Base-by-base conservation (phyloP, 2,329 filamentous ascomycete species). In the Colletotrichum gloeosporioides region DNA sequence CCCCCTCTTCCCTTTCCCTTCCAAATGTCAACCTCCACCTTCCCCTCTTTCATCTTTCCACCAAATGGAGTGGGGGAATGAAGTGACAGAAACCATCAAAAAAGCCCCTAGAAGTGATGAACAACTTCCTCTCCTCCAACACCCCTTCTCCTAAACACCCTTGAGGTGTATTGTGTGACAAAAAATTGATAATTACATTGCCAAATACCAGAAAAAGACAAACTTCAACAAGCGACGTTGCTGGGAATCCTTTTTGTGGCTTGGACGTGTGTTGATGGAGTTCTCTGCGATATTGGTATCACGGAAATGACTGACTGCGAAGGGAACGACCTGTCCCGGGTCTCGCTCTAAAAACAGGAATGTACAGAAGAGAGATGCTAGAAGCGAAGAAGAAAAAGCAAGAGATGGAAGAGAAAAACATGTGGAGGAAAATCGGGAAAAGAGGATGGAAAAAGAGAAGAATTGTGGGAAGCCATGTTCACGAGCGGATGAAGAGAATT, bases 251-350 rank as follows among this genome's bases (percentile, higher is more conserved):
- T 62, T 16, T 39, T 44, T 34, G n/a, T 72, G 53, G 22, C n/a
- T 63, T 49, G 57, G 31, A 22, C 44, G 44, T 53, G 39, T 34
- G 36, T 63, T 63, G 73, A 49, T n/a, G 18, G 39, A 39, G 57
- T 63, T 77, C 65, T 77, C 66, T 75, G 71, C 72, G 71, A 75
- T 75, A 77, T 71, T 77, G 77, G 77, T 78, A 77, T 78, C 77
- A 78, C 67, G 73, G 76, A 68, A 77, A 76, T 49, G 76, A 78
- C 76, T 75, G 77, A 78, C 57, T 73, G 63, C 61, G 77, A 78
- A 78, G 55, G 67, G 76, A 78, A 78, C 70, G 77, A 78, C 77
- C 77, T 72, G 73, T 72, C 77, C 76, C 67, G 77, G 73, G 77
- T 78, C 77, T 76, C 61, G 69, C 76, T 77, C 66, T 77, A 77